A percentile compares a stretch with the other conserved stretches of the same genome.
Evolutionary conservation across 345 rosid species (phyloP).

Genomic region (Mercurialis annua): DNA sequence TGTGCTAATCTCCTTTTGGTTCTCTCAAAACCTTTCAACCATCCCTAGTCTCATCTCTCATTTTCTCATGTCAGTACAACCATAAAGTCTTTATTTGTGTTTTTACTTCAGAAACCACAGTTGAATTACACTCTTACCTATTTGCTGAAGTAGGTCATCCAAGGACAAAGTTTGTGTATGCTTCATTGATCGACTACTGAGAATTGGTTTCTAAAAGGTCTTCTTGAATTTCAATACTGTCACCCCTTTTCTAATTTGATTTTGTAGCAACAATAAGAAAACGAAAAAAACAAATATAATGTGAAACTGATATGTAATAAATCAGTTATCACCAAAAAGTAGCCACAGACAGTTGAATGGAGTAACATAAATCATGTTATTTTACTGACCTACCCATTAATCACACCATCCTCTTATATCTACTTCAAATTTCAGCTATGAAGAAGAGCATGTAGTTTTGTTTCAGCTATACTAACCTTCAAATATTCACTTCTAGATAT

Average conservation of each 20-base stretch:
- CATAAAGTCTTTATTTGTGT: not conserved
- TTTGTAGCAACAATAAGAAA: no score
- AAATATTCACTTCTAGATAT: not conserved
- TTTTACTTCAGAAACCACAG: not conserved
- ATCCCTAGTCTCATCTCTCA: not conserved
- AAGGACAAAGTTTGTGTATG: not conserved
- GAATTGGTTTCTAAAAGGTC: no score
- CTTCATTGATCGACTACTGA: not conserved
- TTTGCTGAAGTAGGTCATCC: not conserved
- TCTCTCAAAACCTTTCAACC: not conserved
- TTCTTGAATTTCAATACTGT: no score
- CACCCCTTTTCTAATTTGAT: no score
- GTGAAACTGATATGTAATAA: not conserved
- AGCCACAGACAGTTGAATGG: not conserved
- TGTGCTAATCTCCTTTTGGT: not conserved
- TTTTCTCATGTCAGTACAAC: not conserved
- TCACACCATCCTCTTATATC: not conserved
- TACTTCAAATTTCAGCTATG: not conserved
- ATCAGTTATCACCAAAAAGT: not conserved
- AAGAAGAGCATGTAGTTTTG: no score
- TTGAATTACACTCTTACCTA: not conserved
- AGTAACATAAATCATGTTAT: not conserved
- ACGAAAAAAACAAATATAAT: no score
- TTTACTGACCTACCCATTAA: not conserved
- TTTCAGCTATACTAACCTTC: not conserved